These are phyloP conservation scores for Bromus sterilis DNA, from an alignment of 176 grass and related monocot genomes.

Conservation along the genomic window DNA sequence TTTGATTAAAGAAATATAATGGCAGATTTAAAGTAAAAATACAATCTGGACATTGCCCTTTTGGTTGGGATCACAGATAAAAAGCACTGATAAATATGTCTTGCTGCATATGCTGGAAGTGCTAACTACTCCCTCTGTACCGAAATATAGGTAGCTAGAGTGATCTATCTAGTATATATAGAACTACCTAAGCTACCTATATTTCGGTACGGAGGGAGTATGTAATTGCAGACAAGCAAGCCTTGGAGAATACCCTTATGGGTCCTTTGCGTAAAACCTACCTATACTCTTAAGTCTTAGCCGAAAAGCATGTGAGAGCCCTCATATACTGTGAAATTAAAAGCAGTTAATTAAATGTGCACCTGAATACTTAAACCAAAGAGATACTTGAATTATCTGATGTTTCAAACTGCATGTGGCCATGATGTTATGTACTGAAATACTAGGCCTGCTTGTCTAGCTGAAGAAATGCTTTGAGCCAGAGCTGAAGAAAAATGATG, in stretches of 20 bases:
- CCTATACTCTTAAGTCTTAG: background rate
- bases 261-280: background rate
- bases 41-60: background rate
- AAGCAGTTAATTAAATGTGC: background rate
- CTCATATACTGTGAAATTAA: background rate
- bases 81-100: background rate
- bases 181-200: no score
- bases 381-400: background rate
- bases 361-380: background rate
- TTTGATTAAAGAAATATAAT: background rate
- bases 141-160: no score
- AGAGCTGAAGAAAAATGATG: conserved; percentile 1
- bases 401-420: background rate
- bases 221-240: background rate
- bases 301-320: background rate
- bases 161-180: no score
- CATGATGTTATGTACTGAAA: background rate
- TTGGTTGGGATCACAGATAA: background rate
- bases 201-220: no score
- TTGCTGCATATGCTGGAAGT: background rate
- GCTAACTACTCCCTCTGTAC: no score
- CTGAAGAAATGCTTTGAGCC: background rate
- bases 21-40: background rate
- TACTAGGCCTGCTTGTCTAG: background rate
- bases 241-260: background rate